Evolutionary conservation across 305 asterid genomes (phyloP).

Genomic region (Fraxinus latifolia): DNA sequence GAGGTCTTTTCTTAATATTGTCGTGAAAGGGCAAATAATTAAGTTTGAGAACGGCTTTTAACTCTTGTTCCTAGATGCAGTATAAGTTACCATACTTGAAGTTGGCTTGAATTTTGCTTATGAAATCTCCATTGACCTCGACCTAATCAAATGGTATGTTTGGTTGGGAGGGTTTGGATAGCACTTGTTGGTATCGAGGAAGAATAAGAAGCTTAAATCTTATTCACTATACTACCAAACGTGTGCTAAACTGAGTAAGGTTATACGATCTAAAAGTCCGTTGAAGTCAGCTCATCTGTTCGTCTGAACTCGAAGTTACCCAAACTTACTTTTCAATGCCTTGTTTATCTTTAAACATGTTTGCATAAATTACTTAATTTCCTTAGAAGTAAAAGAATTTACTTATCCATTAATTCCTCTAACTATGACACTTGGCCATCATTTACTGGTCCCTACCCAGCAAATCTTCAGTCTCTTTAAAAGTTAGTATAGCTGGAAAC

Average conservation of each 20-base stretch:
- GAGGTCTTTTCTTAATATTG: background rate
- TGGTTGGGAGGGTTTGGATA: background rate
- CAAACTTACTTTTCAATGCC: slow-evolving; percentile 4
- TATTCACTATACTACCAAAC: background rate
- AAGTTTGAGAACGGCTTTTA: background rate
- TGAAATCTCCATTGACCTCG: background rate
- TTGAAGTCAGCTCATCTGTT: background rate
- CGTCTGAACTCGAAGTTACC: background rate
- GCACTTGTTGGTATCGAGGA: background rate
- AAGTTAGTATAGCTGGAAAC: slow-evolving; percentile 49
- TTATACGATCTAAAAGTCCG: background rate
- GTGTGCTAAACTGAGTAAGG: background rate
- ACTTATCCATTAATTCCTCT: slow-evolving; percentile 28
- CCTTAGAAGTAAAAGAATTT: background rate
- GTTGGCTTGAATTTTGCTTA: background rate
- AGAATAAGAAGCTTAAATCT: background rate
- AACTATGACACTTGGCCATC: slow-evolving; percentile 38
- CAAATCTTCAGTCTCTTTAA: slow-evolving; percentile 37
- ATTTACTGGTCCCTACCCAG: slow-evolving; percentile 55
- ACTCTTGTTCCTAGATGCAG: background rate
- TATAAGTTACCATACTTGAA: background rate
- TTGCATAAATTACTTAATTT: background rate
- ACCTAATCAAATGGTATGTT: background rate
- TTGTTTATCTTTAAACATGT: background rate
- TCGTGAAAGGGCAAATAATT: background rate